These are phyloP conservation scores for Pyrenula aspistea DNA, from an alignment of 495 filamentous ascomycete genomes.

Conservation along the genomic window DNA sequence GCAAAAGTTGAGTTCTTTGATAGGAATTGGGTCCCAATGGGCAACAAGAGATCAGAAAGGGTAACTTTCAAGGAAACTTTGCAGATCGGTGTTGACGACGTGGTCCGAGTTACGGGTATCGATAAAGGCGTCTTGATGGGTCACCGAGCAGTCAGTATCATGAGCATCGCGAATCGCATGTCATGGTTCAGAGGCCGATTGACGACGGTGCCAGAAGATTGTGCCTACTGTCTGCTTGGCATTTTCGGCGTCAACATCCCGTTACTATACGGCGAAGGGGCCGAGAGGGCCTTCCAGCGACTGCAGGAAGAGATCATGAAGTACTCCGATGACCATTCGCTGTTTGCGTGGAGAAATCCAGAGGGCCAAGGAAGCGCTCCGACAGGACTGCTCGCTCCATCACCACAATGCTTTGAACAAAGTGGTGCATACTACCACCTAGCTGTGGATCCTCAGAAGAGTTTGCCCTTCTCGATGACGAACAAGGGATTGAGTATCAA, in stretches of 20 bases:
- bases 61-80: constrained; percentile 12
- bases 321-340: background rate
- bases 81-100: constrained; percentile 13
- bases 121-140: background rate
- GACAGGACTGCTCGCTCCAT: too few relatives aligned
- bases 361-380: background rate
- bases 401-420: too few relatives aligned
- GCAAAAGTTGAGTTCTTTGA: constrained; percentile 13
- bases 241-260: constrained; percentile 33
- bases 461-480: too few relatives aligned
- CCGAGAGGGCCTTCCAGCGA: constrained; percentile 14
- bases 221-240: constrained; percentile 29
- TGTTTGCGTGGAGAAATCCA: background rate
- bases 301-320: constrained; percentile 22
- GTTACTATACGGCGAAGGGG: constrained; percentile 30
- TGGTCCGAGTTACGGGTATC: constrained; percentile 11
- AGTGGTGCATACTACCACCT: too few relatives aligned
- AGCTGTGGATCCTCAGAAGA: too few relatives aligned
- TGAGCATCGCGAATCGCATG: constrained; percentile 20
- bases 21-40: constrained; percentile 8
- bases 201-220: constrained; percentile 23
- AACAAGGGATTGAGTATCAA: too few relatives aligned
- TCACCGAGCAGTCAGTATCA: background rate
- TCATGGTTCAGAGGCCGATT: constrained; percentile 21
- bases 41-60: constrained; percentile 14